Percentiles rank a stretch among this genome's conserved stretches.
These are phyloP conservation scores for Ormosia emarginata DNA, from an alignment of 306 rosid species.

Conservation along the genomic window DNA sequence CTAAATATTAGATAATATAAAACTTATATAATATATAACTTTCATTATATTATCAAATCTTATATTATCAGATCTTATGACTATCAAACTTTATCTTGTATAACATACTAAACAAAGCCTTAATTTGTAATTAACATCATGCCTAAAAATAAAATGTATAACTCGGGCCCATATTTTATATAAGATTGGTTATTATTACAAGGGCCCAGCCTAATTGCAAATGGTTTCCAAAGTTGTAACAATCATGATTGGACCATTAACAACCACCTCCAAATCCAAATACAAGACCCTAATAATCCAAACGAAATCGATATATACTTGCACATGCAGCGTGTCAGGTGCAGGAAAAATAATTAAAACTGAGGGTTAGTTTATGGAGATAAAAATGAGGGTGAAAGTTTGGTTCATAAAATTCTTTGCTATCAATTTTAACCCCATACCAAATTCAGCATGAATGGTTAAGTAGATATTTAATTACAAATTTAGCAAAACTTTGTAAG, in stretches of 20 bases:
- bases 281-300: not conserved
- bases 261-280: not conserved
- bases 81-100: too few relatives aligned
- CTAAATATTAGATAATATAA: too few relatives aligned
- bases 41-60: too few relatives aligned
- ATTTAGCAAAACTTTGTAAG: not conserved
- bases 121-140: too few relatives aligned
- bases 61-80: too few relatives aligned
- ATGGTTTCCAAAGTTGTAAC: constrained; percentile 15
- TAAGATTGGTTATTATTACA: not conserved
- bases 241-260: not conserved
- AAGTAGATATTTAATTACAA: not conserved
- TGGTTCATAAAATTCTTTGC: too few relatives aligned
- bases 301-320: not conserved
- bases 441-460: too few relatives aligned
- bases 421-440: too few relatives aligned
- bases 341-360: not conserved
- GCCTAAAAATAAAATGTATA: not conserved
- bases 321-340: not conserved
- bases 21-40: too few relatives aligned
- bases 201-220: not conserved
- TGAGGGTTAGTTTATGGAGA: not conserved
- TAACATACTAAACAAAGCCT: too few relatives aligned
- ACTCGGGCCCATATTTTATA: not conserved
- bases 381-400: too few relatives aligned